phyloP scores from a whole-genome alignment of 495 filamentous ascomycete genomes.

The Talaromyces adpressus region DNA sequence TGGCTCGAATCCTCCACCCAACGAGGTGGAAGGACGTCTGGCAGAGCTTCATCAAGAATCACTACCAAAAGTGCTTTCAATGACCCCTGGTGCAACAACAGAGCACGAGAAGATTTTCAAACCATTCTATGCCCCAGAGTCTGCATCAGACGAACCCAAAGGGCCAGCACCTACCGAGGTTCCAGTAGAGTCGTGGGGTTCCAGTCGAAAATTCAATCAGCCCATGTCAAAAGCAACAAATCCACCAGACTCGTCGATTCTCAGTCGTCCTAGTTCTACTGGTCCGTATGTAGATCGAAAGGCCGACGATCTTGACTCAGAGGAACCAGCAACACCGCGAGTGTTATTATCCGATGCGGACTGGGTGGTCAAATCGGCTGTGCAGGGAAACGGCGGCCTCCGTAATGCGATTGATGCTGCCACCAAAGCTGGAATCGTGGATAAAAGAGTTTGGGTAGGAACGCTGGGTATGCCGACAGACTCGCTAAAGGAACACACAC shows the following conservation, averaged over 20 bases:
- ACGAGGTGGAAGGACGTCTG: slow-evolving; percentile 21
- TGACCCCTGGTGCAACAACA: slow-evolving; percentile 55
- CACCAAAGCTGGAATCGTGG: slow-evolving; percentile 51
- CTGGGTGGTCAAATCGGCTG: slow-evolving; percentile 77
- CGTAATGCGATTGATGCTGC: slow-evolving; percentile 80
- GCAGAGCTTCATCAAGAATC: slow-evolving; percentile 15
- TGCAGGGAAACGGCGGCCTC: slow-evolving; percentile 87
- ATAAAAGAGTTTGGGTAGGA: slow-evolving; percentile 78
- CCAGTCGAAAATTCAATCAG: slow-evolving; percentile 55
- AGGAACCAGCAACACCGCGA: slow-evolving; percentile 35
- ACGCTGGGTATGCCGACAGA: slow-evolving; percentile 90
- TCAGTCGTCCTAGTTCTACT: slow-evolving; percentile 53
- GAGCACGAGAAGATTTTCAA: slow-evolving; percentile 56
- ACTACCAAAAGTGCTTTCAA: slow-evolving; percentile 23
- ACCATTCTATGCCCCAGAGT: slow-evolving; percentile 28
- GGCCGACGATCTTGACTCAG: slow-evolving; percentile 12
- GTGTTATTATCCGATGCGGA: slow-evolving; percentile 55
- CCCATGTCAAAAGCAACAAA: slow-evolving; percentile 63
- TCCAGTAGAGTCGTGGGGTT: slow-evolving; percentile 53
- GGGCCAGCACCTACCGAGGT: slow-evolving; percentile 22
- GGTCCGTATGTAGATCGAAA: slow-evolving; percentile 19
- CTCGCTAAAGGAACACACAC: slow-evolving; percentile 59
- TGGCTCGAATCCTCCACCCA: slow-evolving; percentile 26
- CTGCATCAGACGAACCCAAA: slow-evolving; percentile 27
- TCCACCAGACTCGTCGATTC: slow-evolving; percentile 62